Base-by-base conservation (phyloP, 1,139 yeast genomes). In the Blastobotrys petasosporus region DNA sequence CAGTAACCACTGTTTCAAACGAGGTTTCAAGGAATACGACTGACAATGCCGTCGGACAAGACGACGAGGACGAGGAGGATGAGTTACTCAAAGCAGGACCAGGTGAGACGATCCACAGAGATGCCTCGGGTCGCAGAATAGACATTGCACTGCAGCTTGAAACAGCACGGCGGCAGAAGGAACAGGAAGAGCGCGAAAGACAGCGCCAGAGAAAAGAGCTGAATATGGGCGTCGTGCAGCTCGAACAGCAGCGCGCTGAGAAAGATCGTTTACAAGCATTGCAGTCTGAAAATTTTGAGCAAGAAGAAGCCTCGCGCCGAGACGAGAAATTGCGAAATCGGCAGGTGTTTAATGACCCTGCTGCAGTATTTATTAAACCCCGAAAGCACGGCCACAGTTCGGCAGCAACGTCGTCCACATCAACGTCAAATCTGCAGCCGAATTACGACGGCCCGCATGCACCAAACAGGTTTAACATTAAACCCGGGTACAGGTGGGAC, bases 401-500 rank as follows among this genome's bases (percentile, higher is more conserved):
- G 3, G 28, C 37, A 25, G 31, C 10, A 13, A 11, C 15, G 11
- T n/a, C 17, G 25, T 13, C 17, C 4, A 30, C 49, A 2, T 35
- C 39, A 9, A 37, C 45, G 40, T 15, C 46, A 4, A 20, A 7
- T 7, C 25, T 20, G 25, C 25, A 20, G 25, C 73, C 72, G 47
- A 57, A 70, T 23, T 81, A 73, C 52, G 68, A 71, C 15, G 79
- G 85, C 0, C 56, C 71, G 0, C 77, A 66, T 46, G 78, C 86
- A 0, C 77, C 77, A 23, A 90, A 90, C 59, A 65, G 97, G 51
- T 90, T 86, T 64, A 75, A 75, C 3, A 81, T 90, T 15, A 67
- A 68, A 4, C 95, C 97, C 0, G 97, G 97, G 0, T 70, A 72
- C 54, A 70, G 86, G 47, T 90, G 97, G 97, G 97, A 90, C 62